Evolutionary conservation across 345 rosid genomes (phyloP).

Genomic region (Citrus trifoliata): DNA sequence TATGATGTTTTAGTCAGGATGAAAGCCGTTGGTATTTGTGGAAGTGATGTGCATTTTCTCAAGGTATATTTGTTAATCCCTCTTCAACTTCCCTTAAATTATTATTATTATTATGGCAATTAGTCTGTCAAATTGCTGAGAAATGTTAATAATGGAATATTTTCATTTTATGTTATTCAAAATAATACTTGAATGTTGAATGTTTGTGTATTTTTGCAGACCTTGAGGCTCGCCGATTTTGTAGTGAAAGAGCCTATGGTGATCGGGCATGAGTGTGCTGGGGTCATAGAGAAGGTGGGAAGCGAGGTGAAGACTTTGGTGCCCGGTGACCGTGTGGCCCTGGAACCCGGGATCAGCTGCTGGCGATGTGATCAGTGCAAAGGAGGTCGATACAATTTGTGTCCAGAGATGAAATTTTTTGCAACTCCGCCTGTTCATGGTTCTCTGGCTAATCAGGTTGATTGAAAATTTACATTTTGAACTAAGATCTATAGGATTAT

Average conservation of each 20-base stretch:
- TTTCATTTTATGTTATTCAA: not conserved
- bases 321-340: slow-evolving; percentile 77
- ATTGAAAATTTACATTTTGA: not conserved
- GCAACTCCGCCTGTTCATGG: slow-evolving; percentile 95
- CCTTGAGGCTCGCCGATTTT: slow-evolving; percentile 77
- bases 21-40: slow-evolving; percentile 91
- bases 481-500: not conserved
- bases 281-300: slow-evolving; percentile 83
- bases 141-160: not conserved
- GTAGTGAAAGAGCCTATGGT: slow-evolving; percentile 95
- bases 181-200: not conserved
- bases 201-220: slow-evolving; percentile 30
- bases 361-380: slow-evolving; percentile 68
- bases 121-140: not conserved
- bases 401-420: slow-evolving; percentile 93
- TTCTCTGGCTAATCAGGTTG: slow-evolving; percentile 80
- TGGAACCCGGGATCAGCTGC: slow-evolving; percentile 95
- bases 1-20: slow-evolving; percentile 76
- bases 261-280: slow-evolving; percentile 95
- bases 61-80: slow-evolving; percentile 41
- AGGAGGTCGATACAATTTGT: slow-evolving; percentile 80
- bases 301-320: slow-evolving; percentile 62
- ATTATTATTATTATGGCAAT: not conserved
- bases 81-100: not conserved
- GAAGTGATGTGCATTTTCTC: slow-evolving; percentile 95